Evolutionary conservation across 2,329 filamentous ascomycete genomes (phyloP).

Genomic region (Aspergillus proliferans): DNA sequence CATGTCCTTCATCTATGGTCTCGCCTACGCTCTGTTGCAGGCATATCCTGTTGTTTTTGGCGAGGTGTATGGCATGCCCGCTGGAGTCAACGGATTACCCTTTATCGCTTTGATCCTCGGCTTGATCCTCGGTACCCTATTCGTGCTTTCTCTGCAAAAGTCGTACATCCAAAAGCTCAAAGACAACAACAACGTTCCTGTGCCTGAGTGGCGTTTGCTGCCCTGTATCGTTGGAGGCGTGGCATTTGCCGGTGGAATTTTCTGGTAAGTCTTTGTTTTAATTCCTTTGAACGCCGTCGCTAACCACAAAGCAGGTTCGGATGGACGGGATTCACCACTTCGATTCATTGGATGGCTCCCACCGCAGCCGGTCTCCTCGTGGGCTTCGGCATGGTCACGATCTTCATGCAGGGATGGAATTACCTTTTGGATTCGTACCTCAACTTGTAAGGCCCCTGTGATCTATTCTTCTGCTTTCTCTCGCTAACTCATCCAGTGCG

Average conservation of each 20-base stretch:
- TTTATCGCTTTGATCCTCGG: constrained; percentile 19
- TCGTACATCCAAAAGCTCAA: constrained; percentile 12
- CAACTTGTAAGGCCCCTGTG: constrained; percentile 10
- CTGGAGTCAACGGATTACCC: constrained; percentile 10
- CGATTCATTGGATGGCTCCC: constrained; percentile 20
- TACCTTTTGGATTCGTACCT: constrained; percentile 16
- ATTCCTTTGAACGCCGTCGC: neutral
- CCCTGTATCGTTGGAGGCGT: constrained; percentile 16
- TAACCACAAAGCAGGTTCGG: constrained; percentile 15
- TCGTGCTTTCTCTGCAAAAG: constrained; percentile 12
- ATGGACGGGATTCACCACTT: constrained; percentile 15
- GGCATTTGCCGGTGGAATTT: constrained; percentile 15
- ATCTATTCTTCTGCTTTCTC: neutral
- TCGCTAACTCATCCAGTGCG: constrained; percentile 7
- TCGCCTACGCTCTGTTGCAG: constrained; percentile 15
- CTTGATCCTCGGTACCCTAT: constrained; percentile 8
- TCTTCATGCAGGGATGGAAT: constrained; percentile 20
- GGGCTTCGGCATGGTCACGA: constrained; percentile 18
- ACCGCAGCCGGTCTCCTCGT: constrained; percentile 14
- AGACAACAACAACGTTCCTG: constrained; percentile 12
- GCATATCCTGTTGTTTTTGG: constrained; percentile 18
- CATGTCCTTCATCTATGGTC: constrained; percentile 18
- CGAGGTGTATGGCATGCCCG: constrained; percentile 10
- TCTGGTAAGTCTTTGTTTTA: constrained; percentile 11
- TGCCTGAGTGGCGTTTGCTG: constrained; percentile 20